Base-by-base conservation (phyloP, 148 eudicot species). In the Mesembryanthemum crystallinum region DNA sequence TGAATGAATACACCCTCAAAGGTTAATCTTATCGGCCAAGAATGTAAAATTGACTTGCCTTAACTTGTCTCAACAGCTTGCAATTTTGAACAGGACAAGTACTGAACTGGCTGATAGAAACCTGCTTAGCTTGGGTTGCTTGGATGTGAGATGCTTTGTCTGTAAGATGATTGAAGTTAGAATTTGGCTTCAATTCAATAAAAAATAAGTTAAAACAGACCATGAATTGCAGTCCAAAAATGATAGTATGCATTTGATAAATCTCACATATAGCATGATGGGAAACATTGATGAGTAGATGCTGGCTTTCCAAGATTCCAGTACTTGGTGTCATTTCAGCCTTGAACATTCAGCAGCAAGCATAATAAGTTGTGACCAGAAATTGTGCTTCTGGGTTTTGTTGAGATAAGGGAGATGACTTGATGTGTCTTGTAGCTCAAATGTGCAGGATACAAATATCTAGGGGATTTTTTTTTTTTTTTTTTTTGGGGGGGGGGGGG, bases 31-130 rank as follows among this genome's bases (percentile, higher is more conserved):
- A n/a, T n/a, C n/a, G n/a, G n/a, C n/a, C n/a, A n/a, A n/a, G n/a
- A n/a, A n/a, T n/a, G n/a, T n/a, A n/a, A n/a, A 55, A 3, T n/a
- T 25, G 30, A 73, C 73, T 74, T 74, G 55, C 82, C 82, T 74
- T 74, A 7, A 52, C 47, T 33, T 61, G 54, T 67, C 29, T 74
- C 17, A 1, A 21, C n/a, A 61, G 57, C 52, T 18, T 67, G 60
- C 10, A 39, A 49, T 21, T 37, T 28, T 37, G 6, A 39, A 30
- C 49, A 21, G 23, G 37, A 20, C 5, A 42, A 7, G 49, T 24
- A 37, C 24, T 47, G 14, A 51, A 42, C 4, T 63, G 42, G 20
- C 59, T 30, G n/a, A 63, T n/a, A 25, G 17, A 54, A 63, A 67
- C 72, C 3, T 70, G 67, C 24, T 52, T 71, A 15, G 47, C 39